These are phyloP conservation scores for Aurantiochytrium sp. DNA, from an alignment of 108 stramenopile species.

Conservation along the genomic window DNA sequence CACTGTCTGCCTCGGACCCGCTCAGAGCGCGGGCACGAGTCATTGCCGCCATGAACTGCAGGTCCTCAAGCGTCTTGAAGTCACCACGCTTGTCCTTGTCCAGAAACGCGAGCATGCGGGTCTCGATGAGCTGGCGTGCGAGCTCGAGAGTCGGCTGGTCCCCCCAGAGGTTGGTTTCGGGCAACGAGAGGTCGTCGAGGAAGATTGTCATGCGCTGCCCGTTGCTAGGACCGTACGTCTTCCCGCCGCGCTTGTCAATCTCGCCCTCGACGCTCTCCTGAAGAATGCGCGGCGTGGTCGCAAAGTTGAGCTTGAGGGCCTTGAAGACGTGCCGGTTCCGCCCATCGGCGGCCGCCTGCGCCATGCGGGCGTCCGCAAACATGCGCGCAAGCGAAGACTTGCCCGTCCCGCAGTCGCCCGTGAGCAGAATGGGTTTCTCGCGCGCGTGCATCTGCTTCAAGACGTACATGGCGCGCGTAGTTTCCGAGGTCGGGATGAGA, in stretches of 20 bases:
- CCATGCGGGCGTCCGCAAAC: slow-evolving; percentile 39
- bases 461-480: slow-evolving; percentile 41
- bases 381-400: slow-evolving; percentile 61
- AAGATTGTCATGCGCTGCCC: slow-evolving; percentile 59
- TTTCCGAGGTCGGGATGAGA: slow-evolving; percentile 51
- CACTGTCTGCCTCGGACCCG: no score
- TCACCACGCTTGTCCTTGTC: slow-evolving; percentile 61
- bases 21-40: slow-evolving; percentile 37
- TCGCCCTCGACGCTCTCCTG: slow-evolving; percentile 52
- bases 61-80: slow-evolving; percentile 46
- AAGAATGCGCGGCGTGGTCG: slow-evolving; percentile 46
- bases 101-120: slow-evolving; percentile 45
- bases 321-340: slow-evolving; percentile 32
- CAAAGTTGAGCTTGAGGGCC: slow-evolving; percentile 47
- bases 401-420: slow-evolving; percentile 57
- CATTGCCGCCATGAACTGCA: slow-evolving; percentile 54
- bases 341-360: not conserved
- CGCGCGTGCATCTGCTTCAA: slow-evolving; percentile 42
- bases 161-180: slow-evolving; percentile 53
- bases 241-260: slow-evolving; percentile 66
- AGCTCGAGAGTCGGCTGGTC: slow-evolving; percentile 62
- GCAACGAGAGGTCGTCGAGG: slow-evolving; percentile 54
- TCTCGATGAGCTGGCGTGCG: slow-evolving; percentile 51
- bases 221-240: slow-evolving; percentile 46
- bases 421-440: slow-evolving; percentile 45